These are phyloP conservation scores for Tetradesmus obliquus DNA, from an alignment of 139 green algal genomes.

Conservation along the genomic window DNA sequence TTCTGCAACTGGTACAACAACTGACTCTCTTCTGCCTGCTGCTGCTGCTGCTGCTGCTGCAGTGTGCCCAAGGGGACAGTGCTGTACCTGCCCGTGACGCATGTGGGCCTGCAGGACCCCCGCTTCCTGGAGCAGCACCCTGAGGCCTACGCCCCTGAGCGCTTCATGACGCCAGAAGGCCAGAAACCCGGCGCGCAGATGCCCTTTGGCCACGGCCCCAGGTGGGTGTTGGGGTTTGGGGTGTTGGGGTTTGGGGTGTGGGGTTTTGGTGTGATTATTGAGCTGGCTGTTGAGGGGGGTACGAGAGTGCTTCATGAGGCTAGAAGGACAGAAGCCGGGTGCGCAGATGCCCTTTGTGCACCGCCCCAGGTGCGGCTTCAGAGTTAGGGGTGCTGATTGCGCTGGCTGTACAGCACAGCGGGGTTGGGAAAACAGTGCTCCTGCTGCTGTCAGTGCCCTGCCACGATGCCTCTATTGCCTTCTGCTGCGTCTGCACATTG, in stretches of 20 bases:
- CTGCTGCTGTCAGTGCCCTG: no score
- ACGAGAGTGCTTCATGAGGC: neutral
- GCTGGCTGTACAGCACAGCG: no score
- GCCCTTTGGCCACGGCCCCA: constrained; percentile 38
- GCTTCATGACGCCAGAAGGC: constrained; percentile 40
- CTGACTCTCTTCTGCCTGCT: neutral
- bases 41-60: constrained; percentile 1
- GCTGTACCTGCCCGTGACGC: constrained; percentile 20
- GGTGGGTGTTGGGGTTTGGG: neutral
- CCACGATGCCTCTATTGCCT: no score
- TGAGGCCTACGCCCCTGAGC: constrained; percentile 8
- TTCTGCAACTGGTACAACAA: no score
- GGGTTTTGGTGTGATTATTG: neutral
- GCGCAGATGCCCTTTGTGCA: neutral
- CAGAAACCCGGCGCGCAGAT: constrained; percentile 34
- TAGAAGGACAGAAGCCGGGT: neutral
- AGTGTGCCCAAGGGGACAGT: neutral
- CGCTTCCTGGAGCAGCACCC: constrained; percentile 17
- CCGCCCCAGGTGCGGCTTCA: no score
- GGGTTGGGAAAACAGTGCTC: no score
- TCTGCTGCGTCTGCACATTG: no score
- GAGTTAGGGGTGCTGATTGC: no score
- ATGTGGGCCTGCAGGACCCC: constrained; percentile 4
- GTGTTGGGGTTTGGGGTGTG: neutral
- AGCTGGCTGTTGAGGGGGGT: neutral